A percentile compares a stretch with the other conserved stretches of the same genome.
Evolutionary conservation across 1,284 basidiomycete genomes (phyloP).

Genomic region (Ganoderma multipileum): DNA sequence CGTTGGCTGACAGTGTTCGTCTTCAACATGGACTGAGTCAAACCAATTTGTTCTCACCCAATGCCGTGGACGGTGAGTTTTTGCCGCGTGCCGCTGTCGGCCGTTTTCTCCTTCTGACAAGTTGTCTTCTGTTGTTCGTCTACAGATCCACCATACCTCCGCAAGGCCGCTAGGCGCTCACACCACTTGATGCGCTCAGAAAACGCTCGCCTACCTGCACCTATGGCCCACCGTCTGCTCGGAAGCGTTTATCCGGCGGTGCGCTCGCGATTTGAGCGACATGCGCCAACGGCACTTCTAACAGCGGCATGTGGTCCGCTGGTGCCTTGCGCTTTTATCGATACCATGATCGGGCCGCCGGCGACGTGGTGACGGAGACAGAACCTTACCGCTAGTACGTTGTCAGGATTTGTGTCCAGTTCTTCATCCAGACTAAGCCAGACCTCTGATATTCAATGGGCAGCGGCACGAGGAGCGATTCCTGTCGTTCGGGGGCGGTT

Average conservation of each 20-base stretch:
- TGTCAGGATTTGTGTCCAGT: background rate
- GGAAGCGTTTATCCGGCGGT: background rate
- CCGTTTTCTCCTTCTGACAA: background rate
- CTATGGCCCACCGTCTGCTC: background rate
- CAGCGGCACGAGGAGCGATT: background rate
- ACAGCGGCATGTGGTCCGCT: background rate
- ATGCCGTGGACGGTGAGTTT: background rate
- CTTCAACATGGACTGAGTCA: background rate
- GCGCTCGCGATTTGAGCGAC: background rate
- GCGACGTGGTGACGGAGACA: background rate
- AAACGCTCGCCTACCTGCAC: background rate
- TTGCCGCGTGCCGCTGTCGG: background rate
- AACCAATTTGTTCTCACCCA: background rate
- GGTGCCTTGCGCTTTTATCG: background rate
- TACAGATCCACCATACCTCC: background rate
- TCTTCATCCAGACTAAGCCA: background rate
- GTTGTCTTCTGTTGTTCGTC: background rate
- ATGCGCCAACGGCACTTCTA: background rate
- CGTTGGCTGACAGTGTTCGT: background rate
- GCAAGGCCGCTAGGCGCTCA: background rate
- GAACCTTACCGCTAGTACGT: background rate
- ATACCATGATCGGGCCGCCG: background rate
- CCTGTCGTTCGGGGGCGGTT: background rate
- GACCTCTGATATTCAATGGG: background rate
- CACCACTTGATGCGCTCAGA: background rate